These are phyloP conservation scores for Pyrenochaeta sp. DNA, from an alignment of 2,329 filamentous ascomycete species.

Conservation along the genomic window DNA sequence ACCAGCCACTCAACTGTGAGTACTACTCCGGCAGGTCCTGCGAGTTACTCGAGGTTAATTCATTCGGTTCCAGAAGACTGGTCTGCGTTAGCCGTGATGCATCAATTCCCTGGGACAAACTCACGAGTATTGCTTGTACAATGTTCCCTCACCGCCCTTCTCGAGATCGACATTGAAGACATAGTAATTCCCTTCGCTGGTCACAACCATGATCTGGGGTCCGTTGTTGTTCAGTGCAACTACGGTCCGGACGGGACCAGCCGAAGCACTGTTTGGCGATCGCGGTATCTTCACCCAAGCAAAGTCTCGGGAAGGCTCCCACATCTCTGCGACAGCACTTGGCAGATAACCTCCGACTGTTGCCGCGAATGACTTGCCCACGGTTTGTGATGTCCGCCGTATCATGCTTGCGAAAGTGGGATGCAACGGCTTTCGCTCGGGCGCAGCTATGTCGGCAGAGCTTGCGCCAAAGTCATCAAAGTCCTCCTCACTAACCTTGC, in stretches of 20 bases:
- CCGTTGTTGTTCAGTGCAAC: conserved; percentile 95
- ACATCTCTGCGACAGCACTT: conserved; percentile 94
- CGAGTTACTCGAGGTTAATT: conserved; percentile 39
- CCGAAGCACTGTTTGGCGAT: conserved; percentile 46
- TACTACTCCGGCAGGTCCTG: conserved; percentile 40
- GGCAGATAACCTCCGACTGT: conserved; percentile 92
- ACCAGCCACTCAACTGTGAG: conserved; percentile 1
- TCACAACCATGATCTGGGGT: conserved; percentile 97
- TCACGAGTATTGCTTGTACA: conserved; percentile 93
- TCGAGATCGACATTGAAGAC: conserved; percentile 96
- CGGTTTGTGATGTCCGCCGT: conserved; percentile 91
- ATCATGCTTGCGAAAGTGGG: conserved; percentile 90
- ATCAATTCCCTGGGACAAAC: too few species aligned
- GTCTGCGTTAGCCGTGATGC: too few species aligned
- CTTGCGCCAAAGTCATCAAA: conserved; percentile 53
- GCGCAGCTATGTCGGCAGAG: conserved; percentile 33
- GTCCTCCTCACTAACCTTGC: conserved; percentile 49
- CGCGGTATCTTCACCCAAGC: conserved; percentile 94
- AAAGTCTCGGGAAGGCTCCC: conserved; percentile 94
- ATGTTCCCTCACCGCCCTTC: conserved; percentile 87
- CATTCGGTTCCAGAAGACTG: conserved; percentile 46
- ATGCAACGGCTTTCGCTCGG: conserved; percentile 56
- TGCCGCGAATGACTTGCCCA: conserved; percentile 86
- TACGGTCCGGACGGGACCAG: conserved; percentile 77
- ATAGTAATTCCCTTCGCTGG: conserved; percentile 92